Base-by-base conservation (phyloP, 371 early-diverging fungal species). In the Smittium culicis region DNA sequence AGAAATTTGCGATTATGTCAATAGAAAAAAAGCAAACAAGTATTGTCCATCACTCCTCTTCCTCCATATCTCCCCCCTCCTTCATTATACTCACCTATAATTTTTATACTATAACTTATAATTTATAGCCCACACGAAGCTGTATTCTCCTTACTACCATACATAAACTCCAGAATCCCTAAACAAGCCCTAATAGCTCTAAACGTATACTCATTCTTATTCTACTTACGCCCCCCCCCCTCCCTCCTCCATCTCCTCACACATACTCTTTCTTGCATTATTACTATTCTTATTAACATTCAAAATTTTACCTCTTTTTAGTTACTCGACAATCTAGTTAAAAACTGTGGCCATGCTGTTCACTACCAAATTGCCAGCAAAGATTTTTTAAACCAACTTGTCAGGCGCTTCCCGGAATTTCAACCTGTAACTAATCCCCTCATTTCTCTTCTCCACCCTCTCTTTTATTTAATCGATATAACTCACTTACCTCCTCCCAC, bases 331-430 rank as follows among this genome's bases (percentile, higher is more conserved):
- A 86, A 86, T 67, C 90, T 93, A 69, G 91, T 94, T 66, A 94
- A 95, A 77, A 96, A 96, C 74, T 95, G 96, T 76, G 96, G 96
- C 0, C 91, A 93, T 74, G 86, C 98, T 0, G 93, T 97, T 70
- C 96, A 97, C 69, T 80, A 92, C 68, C 93, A 94, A 71, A 85
- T 97, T 56, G 87, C 88, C 27, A 86, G 89, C 34, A 93, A 93
- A 71, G 98, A 96, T 68, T 96, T 97, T 72, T 77, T 97, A 65
- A 95, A 94, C 75, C 91, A 90, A 65, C 83, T 97, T 34, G 92
- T 94, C 29, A 80, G 87, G 35, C 81, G 86, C 68, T 96, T 96
- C 69, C 96, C 98, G 2, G 92, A 91, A 66, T 77, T 71, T 70
- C 77, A 76, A 64, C 77, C 77, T 5, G 67, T 67, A 67, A 45